Base-by-base conservation (phyloP, 371 early-diverging fungal species). In the Gilbertella persicaria region DNA sequence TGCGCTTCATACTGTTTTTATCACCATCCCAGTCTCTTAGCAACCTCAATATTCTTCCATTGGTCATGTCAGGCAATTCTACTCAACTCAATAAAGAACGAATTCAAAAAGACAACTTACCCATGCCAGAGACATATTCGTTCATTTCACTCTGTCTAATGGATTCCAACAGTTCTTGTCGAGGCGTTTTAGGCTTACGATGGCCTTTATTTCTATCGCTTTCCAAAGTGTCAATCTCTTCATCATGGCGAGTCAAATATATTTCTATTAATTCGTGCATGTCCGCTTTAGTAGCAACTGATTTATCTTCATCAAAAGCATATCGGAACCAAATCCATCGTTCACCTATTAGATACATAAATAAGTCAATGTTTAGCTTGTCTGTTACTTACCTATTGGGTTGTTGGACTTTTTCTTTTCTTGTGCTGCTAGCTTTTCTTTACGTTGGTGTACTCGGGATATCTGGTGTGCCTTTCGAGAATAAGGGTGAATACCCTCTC, bases 11-110 rank as follows among this genome's bases (percentile, higher is more conserved):
- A 25, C 69, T 62, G 54, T 82, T 82, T 30, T 69, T 66, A 59
- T 84, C 85, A 7, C 85, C 83, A 55, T 84, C 80, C 85, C 83
- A 84, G 24, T 74, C 67, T 38, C 79, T 76, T 30, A 84, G 53
- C 5, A 78, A 19, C 51, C 75, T 67, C 28, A 84, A 66, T 29
- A 65, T 72, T 54, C 81, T 81, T 25, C 76, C 75, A 45, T 78
- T 81, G 17, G 80, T 75, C 48, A 84, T 62, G 50, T 82, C 82
- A 13, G 85, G 85, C 35, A 84, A 51, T 53, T 82, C 85, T 84
- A 55, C 9, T 20, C 25, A 48, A 50, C 38, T 55, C 39, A 52
- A 12, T 4, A 24, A 25, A 29, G n/a, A 26, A 16, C 21, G 12
- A 36, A 35, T n/a, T 17, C 6, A 44, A 24, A 6, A 39, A 41